Percentiles rank a stretch among this genome's conserved stretches.
These are phyloP conservation scores for Citrus trifoliata DNA, from an alignment of 345 rosid species.

Conservation along the genomic window DNA sequence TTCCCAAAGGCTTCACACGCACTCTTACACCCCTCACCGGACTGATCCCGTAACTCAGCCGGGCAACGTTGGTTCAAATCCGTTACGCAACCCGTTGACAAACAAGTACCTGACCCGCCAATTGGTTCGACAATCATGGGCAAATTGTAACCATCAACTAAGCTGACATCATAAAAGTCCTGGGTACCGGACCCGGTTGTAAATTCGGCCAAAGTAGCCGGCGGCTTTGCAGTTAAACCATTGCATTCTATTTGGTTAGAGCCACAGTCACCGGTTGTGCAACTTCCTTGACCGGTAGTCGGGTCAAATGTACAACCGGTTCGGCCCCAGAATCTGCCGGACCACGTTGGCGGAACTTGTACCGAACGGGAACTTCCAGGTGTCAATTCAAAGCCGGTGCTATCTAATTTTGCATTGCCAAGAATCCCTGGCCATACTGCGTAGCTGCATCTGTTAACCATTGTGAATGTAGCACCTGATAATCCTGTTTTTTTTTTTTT, in stretches of 20 bases:
- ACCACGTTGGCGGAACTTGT: slow-evolving; percentile 58
- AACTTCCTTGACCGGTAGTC: slow-evolving; percentile 42
- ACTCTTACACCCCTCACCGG: slow-evolving; percentile 57
- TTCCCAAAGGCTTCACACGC: slow-evolving; percentile 73
- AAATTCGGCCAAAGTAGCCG: slow-evolving; percentile 67
- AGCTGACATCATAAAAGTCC: slow-evolving; percentile 67
- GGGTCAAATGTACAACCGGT: slow-evolving; percentile 53
- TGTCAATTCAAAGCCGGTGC: slow-evolving; percentile 57
- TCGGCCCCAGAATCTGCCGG: slow-evolving; percentile 76
- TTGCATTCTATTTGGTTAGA: slow-evolving; percentile 62
- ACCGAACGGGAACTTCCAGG: slow-evolving; percentile 47
- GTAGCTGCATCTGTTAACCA: slow-evolving; percentile 54
- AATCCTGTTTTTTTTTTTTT: slow-evolving; percentile 25
- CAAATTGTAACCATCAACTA: slow-evolving; percentile 71
- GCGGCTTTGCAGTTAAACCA: slow-evolving; percentile 58
- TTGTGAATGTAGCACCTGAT: slow-evolving; percentile 51
- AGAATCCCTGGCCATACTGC: slow-evolving; percentile 77
- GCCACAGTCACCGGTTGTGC: slow-evolving; percentile 72
- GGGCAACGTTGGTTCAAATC: slow-evolving; percentile 73
- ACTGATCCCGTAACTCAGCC: slow-evolving; percentile 43
- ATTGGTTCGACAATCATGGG: slow-evolving; percentile 56
- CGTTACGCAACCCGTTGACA: slow-evolving; percentile 54
- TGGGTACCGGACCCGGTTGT: slow-evolving; percentile 60
- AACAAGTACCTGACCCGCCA: slow-evolving; percentile 56
- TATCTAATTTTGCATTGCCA: slow-evolving; percentile 42